These are phyloP conservation scores for Tolypocladium amazonense DNA, from an alignment of 2,329 filamentous ascomycete genomes.

Conservation along the genomic window DNA sequence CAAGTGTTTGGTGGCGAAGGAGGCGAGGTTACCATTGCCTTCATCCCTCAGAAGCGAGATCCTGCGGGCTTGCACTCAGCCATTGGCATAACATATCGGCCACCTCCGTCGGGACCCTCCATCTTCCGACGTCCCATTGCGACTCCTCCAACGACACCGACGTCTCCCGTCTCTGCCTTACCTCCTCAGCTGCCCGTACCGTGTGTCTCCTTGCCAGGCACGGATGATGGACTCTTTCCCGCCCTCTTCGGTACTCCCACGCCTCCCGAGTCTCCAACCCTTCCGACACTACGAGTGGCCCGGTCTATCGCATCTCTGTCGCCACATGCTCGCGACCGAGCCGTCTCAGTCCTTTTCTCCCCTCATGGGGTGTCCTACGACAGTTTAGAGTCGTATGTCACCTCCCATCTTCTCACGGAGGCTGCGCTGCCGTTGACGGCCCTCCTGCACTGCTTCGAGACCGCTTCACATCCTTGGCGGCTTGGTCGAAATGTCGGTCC, in stretches of 20 bases:
- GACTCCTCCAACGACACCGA: slow-evolving; percentile 8
- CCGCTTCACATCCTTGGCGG: slow-evolving; percentile 49
- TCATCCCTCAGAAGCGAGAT: slow-evolving; percentile 51
- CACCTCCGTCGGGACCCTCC: slow-evolving; percentile 29
- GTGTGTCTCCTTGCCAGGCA: slow-evolving; percentile 1
- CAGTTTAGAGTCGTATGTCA: slow-evolving; percentile 43
- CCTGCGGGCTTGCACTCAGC: slow-evolving; percentile 53
- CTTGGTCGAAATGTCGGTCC: slow-evolving; percentile 47
- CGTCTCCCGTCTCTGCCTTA: neutral
- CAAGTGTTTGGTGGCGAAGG: slow-evolving; percentile 37
- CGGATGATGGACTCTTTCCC: slow-evolving; percentile 1
- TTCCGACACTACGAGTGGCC: slow-evolving; percentile 23
- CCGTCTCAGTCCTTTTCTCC: slow-evolving; percentile 53
- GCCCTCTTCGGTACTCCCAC: slow-evolving; percentile 18
- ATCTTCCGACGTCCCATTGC: slow-evolving; percentile 7
- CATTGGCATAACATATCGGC: slow-evolving; percentile 61
- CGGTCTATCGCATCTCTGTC: slow-evolving; percentile 24
- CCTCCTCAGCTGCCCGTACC: slow-evolving; percentile 2
- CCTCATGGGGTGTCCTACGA: slow-evolving; percentile 50
- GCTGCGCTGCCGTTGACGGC: slow-evolving; percentile 51
- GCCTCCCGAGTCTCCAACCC: slow-evolving; percentile 22
- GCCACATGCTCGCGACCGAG: slow-evolving; percentile 24
- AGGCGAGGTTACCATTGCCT: slow-evolving; percentile 63
- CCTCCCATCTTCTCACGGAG: slow-evolving; percentile 43
- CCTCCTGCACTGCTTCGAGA: slow-evolving; percentile 54